Evolutionary conservation across 2,329 filamentous ascomycete species (phyloP).

Genomic region (Apiospora sp.): DNA sequence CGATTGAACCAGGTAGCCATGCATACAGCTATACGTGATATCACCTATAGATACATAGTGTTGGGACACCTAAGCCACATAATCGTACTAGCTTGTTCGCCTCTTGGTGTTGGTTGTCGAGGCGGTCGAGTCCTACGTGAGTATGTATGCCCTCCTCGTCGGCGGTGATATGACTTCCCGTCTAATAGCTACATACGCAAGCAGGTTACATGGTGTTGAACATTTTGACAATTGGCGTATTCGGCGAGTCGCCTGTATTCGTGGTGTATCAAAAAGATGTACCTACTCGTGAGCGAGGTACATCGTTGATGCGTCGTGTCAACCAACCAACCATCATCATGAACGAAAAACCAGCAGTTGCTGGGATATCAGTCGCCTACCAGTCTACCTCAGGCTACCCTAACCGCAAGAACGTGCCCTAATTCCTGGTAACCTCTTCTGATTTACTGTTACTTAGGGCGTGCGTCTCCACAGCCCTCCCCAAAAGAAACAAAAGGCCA

Average conservation of each 20-base stretch:
- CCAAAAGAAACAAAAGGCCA: constrained; percentile 5
- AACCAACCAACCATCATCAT: neutral
- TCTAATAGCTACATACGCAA: neutral
- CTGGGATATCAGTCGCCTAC: neutral
- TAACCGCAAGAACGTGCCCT: neutral
- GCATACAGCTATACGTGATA: constrained; percentile 5
- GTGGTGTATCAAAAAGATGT: neutral
- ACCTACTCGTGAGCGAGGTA: neutral
- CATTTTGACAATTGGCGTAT: neutral
- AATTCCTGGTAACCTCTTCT: neutral
- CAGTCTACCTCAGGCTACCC: neutral
- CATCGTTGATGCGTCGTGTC: neutral
- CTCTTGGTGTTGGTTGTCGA: neutral
- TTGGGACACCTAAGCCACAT: neutral
- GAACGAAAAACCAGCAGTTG: neutral
- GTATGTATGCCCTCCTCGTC: constrained; percentile 2
- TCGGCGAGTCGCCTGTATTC: neutral
- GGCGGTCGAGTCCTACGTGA: constrained; percentile 2
- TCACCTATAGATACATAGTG: constrained; percentile 7
- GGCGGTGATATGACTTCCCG: neutral
- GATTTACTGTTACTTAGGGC: neutral
- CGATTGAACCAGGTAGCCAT: constrained; percentile 19
- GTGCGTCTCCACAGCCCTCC: constrained; percentile 5
- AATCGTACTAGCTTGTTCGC: neutral
- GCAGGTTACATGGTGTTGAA: constrained; percentile 4